phyloP scores from a whole-genome alignment of 352 stramenopile genomes.

The Pseudoperonospora humuli region DNA sequence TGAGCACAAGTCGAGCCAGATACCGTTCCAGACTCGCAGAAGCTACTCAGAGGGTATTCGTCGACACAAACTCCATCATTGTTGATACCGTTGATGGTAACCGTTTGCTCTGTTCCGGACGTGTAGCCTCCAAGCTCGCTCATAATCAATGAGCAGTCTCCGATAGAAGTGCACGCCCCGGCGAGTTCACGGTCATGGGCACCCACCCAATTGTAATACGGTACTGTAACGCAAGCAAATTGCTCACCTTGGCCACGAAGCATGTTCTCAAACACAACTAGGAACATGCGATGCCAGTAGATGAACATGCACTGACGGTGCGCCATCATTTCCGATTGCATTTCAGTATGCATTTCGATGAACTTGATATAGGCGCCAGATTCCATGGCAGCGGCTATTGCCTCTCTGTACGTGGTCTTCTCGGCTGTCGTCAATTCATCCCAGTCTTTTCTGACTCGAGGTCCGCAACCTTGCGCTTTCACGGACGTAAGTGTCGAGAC shows the following conservation, averaged over 20 bases:
- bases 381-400: constrained; percentile 41
- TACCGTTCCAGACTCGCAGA: constrained; percentile 34
- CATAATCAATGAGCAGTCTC: constrained; percentile 36
- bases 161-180: constrained; percentile 35
- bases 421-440: constrained; percentile 20
- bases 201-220: constrained; percentile 73
- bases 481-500: not conserved
- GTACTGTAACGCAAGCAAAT: constrained; percentile 67
- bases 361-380: constrained; percentile 50
- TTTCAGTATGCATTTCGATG: constrained; percentile 56
- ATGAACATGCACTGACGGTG: constrained; percentile 72
- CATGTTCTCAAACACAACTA: constrained; percentile 79
- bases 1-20: constrained; percentile 19
- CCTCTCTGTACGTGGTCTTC: constrained; percentile 40
- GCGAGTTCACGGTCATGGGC: constrained; percentile 31
- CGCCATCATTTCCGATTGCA: constrained; percentile 39
- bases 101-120: constrained; percentile 3
- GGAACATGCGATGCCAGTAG: constrained; percentile 69
- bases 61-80: constrained; percentile 34
- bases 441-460: constrained; percentile 40
- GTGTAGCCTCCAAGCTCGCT: constrained; percentile 34
- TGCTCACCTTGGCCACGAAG: constrained; percentile 39
- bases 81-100: constrained; percentile 40
- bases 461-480: constrained; percentile 13
- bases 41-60: constrained; percentile 36